A percentile compares a stretch with the other conserved stretches of the same genome.
These are phyloP conservation scores for Anthracocystis panici-leucophaei DNA, from an alignment of 1,284 basidiomycete genomes.

Conservation along the genomic window DNA sequence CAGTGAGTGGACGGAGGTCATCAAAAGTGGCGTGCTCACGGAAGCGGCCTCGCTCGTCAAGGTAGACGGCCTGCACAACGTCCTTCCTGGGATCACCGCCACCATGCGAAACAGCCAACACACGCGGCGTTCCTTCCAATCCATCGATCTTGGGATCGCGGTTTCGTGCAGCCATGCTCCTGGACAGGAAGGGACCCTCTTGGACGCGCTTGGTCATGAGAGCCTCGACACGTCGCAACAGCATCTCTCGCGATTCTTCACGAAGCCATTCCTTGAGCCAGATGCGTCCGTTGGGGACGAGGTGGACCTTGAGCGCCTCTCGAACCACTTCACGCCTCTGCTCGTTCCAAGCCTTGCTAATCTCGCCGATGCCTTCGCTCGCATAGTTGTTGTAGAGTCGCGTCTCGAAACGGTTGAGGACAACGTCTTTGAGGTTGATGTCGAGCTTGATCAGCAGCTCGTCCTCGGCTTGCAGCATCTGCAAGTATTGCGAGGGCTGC, in stretches of 20 bases:
- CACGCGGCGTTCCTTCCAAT: conserved; percentile 80
- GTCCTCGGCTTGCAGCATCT: conserved; percentile 90
- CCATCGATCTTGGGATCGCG: conserved; percentile 72
- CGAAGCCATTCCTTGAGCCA: conserved; percentile 91
- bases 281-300: conserved; percentile 83
- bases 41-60: conserved; percentile 88
- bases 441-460: conserved; percentile 85
- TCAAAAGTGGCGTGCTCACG: conserved; percentile 90
- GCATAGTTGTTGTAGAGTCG: conserved; percentile 82
- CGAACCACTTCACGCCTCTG: conserved; percentile 83
- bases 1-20: conserved; percentile 70
- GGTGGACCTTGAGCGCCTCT: conserved; percentile 81
- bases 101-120: conserved; percentile 93
- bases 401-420: conserved; percentile 53
- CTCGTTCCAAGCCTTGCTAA: conserved; percentile 91
- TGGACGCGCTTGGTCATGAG: conserved; percentile 70
- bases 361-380: conserved; percentile 86
- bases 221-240: conserved; percentile 59
- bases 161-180: conserved; percentile 61
- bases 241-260: conserved; percentile 85
- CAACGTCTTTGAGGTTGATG: conserved; percentile 74
- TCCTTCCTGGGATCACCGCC: conserved; percentile 92
- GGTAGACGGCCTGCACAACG: conserved; percentile 83
- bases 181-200: conserved; percentile 78
- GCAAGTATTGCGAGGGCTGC: conserved; percentile 80